phyloP scores from a whole-genome alignment of 2,329 filamentous ascomycete species.

The Colletotrichum theobromicola region DNA sequence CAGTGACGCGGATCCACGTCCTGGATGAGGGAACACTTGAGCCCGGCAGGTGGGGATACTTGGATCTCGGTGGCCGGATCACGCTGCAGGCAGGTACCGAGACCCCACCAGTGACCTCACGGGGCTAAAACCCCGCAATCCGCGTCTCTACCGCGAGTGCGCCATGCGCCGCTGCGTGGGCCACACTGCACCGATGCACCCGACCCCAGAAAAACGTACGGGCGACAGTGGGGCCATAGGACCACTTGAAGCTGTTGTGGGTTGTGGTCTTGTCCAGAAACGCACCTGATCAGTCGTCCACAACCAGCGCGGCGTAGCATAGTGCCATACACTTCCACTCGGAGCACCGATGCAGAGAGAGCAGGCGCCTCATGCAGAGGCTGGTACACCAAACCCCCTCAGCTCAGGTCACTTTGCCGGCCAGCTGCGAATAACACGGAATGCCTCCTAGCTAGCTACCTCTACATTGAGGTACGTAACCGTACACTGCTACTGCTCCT shows the following conservation, averaged over 20 bases:
- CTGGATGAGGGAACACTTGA: neutral
- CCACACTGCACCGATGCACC: constrained; percentile 22
- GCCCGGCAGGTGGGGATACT: constrained; percentile 5
- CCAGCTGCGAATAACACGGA: neutral
- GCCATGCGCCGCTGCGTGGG: constrained; percentile 12
- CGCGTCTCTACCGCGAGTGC: constrained; percentile 3
- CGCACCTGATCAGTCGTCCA: constrained; percentile 18
- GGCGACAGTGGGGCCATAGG: constrained; percentile 20
- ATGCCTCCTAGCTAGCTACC: neutral
- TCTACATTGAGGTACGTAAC: neutral
- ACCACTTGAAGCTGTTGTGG: constrained; percentile 22
- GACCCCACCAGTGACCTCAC: constrained; percentile 21
- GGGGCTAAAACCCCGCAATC: constrained; percentile 30
- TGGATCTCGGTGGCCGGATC: constrained; percentile 2
- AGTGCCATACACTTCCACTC: too few species aligned
- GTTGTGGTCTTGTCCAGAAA: constrained; percentile 20
- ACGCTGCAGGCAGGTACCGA: constrained; percentile 16
- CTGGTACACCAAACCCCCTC: neutral
- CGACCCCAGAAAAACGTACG: constrained; percentile 30
- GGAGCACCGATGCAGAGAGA: too few species aligned
- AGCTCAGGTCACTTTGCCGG: neutral
- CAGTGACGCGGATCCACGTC: neutral
- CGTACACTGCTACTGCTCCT: neutral
- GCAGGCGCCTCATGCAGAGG: too few species aligned
- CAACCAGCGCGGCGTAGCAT: neutral